Percentiles rank a stretch among this genome's conserved stretches.
Conservation (phyloP, 495 filamentous ascomycete genomes). For the Neurospora sublineolata region DNA sequence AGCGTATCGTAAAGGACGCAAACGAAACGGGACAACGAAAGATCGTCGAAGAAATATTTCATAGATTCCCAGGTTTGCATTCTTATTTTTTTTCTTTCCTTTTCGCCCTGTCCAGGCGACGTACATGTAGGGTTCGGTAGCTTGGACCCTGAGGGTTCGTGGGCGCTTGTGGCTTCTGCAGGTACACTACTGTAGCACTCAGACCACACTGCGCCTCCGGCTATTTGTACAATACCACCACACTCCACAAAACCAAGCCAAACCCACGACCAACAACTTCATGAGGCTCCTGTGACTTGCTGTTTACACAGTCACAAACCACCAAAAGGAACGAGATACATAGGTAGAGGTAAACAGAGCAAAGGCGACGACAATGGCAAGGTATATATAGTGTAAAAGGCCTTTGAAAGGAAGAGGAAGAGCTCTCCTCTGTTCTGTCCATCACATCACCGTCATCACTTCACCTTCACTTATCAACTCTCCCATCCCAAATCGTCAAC, state of each 20-base stretch:
- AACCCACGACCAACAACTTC: background rate
- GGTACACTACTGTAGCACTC: background rate
- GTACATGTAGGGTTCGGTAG: background rate
- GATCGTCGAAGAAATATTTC: accelerated
- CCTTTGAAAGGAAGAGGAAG: background rate
- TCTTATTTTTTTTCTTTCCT: background rate
- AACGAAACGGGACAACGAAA: background rate
- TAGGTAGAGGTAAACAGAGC: background rate
- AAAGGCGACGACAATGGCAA: background rate
- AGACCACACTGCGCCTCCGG: background rate
- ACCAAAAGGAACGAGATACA: background rate
- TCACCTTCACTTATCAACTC: background rate
- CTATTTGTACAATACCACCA: background rate
- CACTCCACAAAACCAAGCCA: background rate
- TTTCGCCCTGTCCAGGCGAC: background rate
- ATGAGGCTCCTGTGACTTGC: background rate
- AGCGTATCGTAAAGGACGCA: no score
- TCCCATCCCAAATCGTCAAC: background rate
- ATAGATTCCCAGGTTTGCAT: background rate
- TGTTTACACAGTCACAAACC: background rate
- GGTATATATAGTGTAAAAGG: background rate
- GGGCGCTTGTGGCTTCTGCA: background rate
- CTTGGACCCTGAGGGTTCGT: background rate
- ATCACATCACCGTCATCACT: background rate
- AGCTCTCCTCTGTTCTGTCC: background rate